phyloP scores from a whole-genome alignment of 2,329 filamentous ascomycete species.

The Epichloe coenophiala region DNA sequence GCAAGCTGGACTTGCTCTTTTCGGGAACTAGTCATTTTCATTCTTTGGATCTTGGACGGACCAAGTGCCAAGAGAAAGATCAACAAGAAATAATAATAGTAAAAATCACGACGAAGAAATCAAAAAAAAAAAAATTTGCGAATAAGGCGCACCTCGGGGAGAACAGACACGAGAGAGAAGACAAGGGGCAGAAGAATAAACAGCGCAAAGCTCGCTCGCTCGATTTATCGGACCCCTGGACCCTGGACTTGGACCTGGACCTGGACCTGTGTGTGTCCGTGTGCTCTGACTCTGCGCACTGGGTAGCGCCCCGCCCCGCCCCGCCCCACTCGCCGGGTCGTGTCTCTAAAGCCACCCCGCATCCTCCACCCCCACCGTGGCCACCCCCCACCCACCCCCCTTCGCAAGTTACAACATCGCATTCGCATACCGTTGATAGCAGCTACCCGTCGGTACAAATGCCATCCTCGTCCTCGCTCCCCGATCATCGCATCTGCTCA shows the following conservation, averaged over 20 bases:
- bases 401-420: neutral
- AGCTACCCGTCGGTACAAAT: conserved; percentile 31
- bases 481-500: conserved; percentile 40
- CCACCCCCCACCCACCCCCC: conserved; percentile 1
- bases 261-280: neutral
- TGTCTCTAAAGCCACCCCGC: conserved; percentile 1
- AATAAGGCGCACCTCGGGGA: neutral
- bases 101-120: neutral
- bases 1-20: conserved; percentile 48
- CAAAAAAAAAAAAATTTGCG: neutral
- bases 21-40: conserved; percentile 25
- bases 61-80: neutral
- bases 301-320: neutral
- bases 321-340: neutral
- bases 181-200: neutral
- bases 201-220: neutral
- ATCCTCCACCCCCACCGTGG: conserved; percentile 8
- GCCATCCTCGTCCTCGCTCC: conserved; percentile 51
- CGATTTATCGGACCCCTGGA: conserved; percentile 7
- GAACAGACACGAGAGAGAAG: neutral
- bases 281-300: neutral
- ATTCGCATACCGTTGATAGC: neutral
- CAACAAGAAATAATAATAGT: neutral
- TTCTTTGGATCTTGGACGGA: neutral
- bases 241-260: conserved; percentile 4